Evolutionary conservation across 371 early-diverging fungal species (phyloP), one percentile per base, ranked within the genome.

Genomic region (Rhizopus arrhizus): DNA sequence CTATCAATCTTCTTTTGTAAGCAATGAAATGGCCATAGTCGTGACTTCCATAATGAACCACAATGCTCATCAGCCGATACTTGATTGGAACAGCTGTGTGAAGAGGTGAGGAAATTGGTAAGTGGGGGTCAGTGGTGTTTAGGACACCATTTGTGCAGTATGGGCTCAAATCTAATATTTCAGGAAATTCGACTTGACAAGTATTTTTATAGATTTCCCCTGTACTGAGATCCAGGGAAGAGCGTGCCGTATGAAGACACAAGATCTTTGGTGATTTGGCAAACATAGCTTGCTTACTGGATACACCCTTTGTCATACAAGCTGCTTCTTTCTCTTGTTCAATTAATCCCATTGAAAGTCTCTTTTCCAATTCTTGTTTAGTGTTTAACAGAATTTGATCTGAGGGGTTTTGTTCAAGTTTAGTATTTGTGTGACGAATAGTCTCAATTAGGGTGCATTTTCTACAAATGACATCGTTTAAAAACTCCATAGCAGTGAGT

Each of bases 11-110:
- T 62, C 70, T 50, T 28, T 69, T 65, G 41, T 88, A 93, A 1
- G 94, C 87, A 15, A 95, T 86, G 66, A 91, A 96, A 65, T 96
- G 95, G 0, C 95, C 96, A 15, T 78, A 90, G 3, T 90, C 87
- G 70, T 96, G 96, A 28, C 81, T 72, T 3, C 95, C 95, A 59
- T 83, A 87, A 61, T 96, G 96, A 28, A 93, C 86, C 15, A 95
- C 85, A 0, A 88, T 86, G 1, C 91, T 84, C 61, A 84, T 86
- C 29, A 96, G 76, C 11, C 83, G 78, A 70, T 95, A 95, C 12
- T 47, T 50, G 9, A 57, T 53, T 9, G 28, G 22, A 7, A 10
- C 31, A 12, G 22, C 9, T 6, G 28, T 33, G 36, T 46, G 8
- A 45, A 22, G 13, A 36, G 51, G 49, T 36, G 53, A 16, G 9